phyloP scores from a whole-genome alignment of 768 basidiomycete species.

The Pholiota conissans region DNA sequence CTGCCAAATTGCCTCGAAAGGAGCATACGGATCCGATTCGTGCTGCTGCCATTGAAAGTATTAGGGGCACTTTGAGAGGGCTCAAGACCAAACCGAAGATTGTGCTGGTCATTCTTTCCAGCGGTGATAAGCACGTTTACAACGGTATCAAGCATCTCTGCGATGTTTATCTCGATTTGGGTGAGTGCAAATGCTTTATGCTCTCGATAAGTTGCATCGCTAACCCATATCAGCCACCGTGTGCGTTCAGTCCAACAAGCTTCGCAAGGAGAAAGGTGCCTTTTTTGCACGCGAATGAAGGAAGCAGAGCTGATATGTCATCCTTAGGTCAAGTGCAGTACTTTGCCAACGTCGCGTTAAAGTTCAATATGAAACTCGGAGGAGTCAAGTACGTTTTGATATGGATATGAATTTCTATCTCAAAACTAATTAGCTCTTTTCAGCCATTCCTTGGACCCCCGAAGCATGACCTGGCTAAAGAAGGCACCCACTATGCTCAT shows the following conservation, averaged over 20 bases:
- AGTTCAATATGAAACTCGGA: conserved; percentile 83
- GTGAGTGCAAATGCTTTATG: conserved; percentile 23
- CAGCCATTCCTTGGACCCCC: conserved; percentile 48
- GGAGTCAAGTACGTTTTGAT: conserved; percentile 65
- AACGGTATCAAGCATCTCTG: conserved; percentile 73
- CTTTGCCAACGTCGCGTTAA: conserved; percentile 80
- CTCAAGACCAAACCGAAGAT: conserved; percentile 52
- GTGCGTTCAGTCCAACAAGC: conserved; percentile 72
- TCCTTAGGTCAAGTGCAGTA: conserved; percentile 67
- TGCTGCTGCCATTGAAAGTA: conserved; percentile 42
- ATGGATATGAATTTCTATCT: neutral
- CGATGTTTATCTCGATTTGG: conserved; percentile 64
- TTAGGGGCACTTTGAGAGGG: conserved; percentile 41
- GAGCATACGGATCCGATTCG: conserved; percentile 56
- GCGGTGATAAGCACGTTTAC: conserved; percentile 73
- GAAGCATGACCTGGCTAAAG: conserved; percentile 60
- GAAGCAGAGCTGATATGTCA: too few relatives aligned
- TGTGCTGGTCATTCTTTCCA: conserved; percentile 66
- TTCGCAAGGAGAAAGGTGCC: conserved; percentile 62
- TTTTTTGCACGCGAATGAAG: too few relatives aligned
- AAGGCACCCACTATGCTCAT: conserved; percentile 73
- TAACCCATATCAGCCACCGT: conserved; percentile 49
- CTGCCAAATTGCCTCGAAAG: conserved; percentile 52
- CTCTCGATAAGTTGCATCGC: neutral
- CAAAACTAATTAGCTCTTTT: conserved; percentile 3